Base-by-base conservation (phyloP, 352 stramenopile genomes). In the Globisporangium orthogonon region DNA sequence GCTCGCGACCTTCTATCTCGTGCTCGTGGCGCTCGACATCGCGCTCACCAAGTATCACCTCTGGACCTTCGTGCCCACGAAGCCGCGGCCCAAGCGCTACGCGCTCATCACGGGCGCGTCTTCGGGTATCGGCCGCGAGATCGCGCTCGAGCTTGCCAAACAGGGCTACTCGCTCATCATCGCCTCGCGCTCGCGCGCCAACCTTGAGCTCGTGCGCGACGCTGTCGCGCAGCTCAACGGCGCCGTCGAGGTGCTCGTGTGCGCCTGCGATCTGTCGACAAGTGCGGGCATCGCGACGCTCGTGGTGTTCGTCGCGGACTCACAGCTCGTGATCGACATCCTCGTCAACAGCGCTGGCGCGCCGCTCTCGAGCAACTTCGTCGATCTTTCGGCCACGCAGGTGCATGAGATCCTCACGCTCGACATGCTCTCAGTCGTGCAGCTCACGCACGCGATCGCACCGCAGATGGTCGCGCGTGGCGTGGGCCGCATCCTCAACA, bases 271-370 rank as follows among this genome's bases (percentile, higher is more conserved):
- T 56, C 51, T 94, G 50, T 54, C 67, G 7, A 89, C 71, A 1
- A 39, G 59, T 2, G 54, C 70, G 2, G 83, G 83, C 11, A 73
- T 90, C 23, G 45, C 73, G 33, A 79, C 67, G 52, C 66, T 94
- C 17, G 51, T 87, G 4, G 56, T 69, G n/a, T 82, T 82, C 43
- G 59, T 92, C 7, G 56, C 68, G 30, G 58, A 81, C 35, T 76
- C 86, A 48, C 63, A 88, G 29, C 51, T 89, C 14, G 57, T 86
- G 18, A 65, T 96, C 51, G 86, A 95, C 49, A 86, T 96, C 41
- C 73, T 96, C 6, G 66, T 96, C 50, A 95, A 95, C 67, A 93
- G 91, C 54, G 86, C 78, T 2, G 77, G 81, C 4, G 63, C 69
- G 0, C 70, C 72, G 31, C 33, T 78, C 7, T 67, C 58, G 7